These are phyloP conservation scores for Punica granatum DNA, from an alignment of 345 rosid species.

Conservation along the genomic window DNA sequence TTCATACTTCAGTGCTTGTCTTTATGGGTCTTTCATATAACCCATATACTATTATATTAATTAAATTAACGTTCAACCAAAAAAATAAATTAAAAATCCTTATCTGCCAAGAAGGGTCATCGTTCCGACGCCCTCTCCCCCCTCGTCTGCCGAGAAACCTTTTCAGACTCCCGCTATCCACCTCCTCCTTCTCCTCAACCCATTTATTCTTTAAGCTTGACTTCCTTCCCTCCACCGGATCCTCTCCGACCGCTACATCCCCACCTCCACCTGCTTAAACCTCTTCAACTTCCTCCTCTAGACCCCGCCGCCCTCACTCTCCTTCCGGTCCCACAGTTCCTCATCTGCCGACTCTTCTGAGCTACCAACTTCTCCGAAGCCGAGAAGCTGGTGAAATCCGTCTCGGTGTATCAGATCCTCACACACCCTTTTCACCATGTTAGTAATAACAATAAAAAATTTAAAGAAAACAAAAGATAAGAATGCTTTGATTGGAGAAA, in stretches of 20 bases:
- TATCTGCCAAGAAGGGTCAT: conserved; percentile 4
- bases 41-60: no score
- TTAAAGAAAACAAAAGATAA: no score
- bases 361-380: conserved; percentile 37
- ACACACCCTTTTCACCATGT: conserved; percentile 40
- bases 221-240: conserved; percentile 29
- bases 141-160: background rate
- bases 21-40: no score
- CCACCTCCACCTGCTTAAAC: conserved; percentile 31
- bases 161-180: conserved; percentile 10
- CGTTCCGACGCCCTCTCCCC: background rate
- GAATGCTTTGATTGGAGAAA: no score
- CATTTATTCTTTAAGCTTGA: conserved; percentile 29
- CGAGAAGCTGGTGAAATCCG: conserved; percentile 25
- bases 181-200: conserved; percentile 3
- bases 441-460: no score
- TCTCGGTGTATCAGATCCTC: conserved; percentile 16
- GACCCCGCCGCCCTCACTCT: conserved; percentile 24
- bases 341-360: conserved; percentile 25
- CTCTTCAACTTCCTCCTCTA: conserved; percentile 33
- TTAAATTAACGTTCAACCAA: no score
- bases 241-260: conserved; percentile 33
- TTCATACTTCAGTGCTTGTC: no score
- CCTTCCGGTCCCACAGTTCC: conserved; percentile 33
- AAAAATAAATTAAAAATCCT: no score